Base-by-base conservation (phyloP, 176 grass and related monocot species). In the Phoenix dactylifera region DNA sequence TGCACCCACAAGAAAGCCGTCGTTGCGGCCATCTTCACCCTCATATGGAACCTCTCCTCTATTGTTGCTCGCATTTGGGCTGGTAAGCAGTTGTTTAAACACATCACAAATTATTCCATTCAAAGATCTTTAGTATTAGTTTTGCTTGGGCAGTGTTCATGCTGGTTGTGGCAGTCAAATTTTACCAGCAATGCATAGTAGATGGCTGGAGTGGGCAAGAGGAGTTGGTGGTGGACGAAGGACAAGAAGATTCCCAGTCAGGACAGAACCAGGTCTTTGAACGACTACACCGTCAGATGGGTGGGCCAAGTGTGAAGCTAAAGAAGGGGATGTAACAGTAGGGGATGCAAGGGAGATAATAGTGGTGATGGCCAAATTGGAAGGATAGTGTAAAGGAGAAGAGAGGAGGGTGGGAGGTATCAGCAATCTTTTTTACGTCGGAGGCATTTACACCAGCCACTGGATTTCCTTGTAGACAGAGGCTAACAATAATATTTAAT, bases 1-100 rank as follows among this genome's bases (percentile, higher is more conserved):
- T 98, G 93, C 60, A 81, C 77, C 26, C 93, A 98, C 84, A 98
- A 98, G 81, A 98, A 92, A 44, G 93, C 93, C 0, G 88, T 86
- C 1, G 88, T 71, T 4, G 76, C 84, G 3, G 84, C 84, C 6
- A 57, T 83, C 68, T 92, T 92, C 84, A 76, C 82, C 26, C 73
- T 98, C n/a, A 72, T 92, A 52, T 98, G 93, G 88, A 92, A 92
- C 6, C 72, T 98, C 18, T 89, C 88, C 15, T 92, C 93, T 63
- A 83, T 76, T 7, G 80, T 80, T 18, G 84, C 76, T 32, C 93
- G 93, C 60, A 82, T 92, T 63, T 98, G 93, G 93, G 87, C 93
- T 4, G 79, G 89, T 95, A 79, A 28, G 10, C 35, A 44, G 0
- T 44, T 44, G 9, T 44, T 44, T 44, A 14, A 44, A 2, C 35